A percentile compares a stretch with the other conserved stretches of the same genome.
phyloP scores from a whole-genome alignment of 2,329 filamentous ascomycete species.

The Ophiostoma australiae region DNA sequence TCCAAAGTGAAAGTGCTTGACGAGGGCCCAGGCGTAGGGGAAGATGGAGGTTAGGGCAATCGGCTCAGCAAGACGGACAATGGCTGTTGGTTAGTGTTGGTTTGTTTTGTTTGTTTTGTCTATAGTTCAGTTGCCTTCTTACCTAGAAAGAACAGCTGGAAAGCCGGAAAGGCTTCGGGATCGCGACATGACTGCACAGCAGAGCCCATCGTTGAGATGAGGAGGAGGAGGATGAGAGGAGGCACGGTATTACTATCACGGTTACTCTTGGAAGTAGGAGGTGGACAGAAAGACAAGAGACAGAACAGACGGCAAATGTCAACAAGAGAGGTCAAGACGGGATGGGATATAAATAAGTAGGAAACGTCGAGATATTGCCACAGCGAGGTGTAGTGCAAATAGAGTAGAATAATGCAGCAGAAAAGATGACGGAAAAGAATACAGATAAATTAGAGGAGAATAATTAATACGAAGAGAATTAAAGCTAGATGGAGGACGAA shows the following conservation, averaged over 20 bases:
- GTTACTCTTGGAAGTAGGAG: no score
- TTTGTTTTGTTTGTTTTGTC: neutral
- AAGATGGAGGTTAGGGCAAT: conserved; percentile 92
- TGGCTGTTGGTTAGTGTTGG: conserved; percentile 50
- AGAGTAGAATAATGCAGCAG: neutral
- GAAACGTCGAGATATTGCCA: neutral
- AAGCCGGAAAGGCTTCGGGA: conserved; percentile 70
- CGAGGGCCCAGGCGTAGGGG: conserved; percentile 81
- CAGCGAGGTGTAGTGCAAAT: neutral
- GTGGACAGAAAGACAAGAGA: neutral
- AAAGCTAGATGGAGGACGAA: neutral
- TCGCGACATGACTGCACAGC: conserved; percentile 51
- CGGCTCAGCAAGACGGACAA: conserved; percentile 87
- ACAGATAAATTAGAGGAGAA: neutral
- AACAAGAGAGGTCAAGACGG: neutral
- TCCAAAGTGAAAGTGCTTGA: conserved; percentile 70
- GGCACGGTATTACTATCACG: neutral
- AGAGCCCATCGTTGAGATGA: conserved; percentile 45
- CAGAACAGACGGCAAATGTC: neutral
- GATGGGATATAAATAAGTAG: neutral
- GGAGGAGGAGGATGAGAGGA: neutral
- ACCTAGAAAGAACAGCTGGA: conserved; percentile 83
- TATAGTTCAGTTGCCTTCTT: conserved; percentile 34
- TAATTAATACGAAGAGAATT: neutral
- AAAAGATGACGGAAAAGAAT: neutral